Conservation (phyloP, 164 flowering plant genomes). For the Tetrastigma voinierianum region DNA sequence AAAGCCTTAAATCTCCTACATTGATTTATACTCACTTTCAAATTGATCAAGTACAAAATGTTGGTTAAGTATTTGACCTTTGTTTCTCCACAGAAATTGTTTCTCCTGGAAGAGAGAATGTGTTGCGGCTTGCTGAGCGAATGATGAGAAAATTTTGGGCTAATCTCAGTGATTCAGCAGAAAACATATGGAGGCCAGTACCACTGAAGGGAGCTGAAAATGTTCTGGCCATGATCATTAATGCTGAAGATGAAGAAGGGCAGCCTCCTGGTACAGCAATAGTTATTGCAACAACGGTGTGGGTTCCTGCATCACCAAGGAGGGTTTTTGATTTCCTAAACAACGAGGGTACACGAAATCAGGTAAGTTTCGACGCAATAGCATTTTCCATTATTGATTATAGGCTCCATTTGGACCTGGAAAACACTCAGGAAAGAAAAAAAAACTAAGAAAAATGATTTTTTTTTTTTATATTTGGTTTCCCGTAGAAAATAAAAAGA, state of each 20-base stretch:
- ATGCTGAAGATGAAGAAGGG: slow-evolving; percentile 9
- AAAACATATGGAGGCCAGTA: slow-evolving; percentile 27
- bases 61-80: neutral
- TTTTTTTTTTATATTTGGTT: too few species aligned
- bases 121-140: slow-evolving; percentile 40
- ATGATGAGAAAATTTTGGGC: slow-evolving; percentile 34
- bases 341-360: slow-evolving; percentile 16
- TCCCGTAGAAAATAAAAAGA: too few species aligned
- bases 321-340: slow-evolving; percentile 36
- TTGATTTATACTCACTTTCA: too few species aligned
- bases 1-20: too few species aligned
- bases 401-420: too few species aligned
- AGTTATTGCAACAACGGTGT: slow-evolving; percentile 29
- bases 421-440: too few species aligned
- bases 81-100: slow-evolving; percentile 5
- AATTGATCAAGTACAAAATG: too few species aligned
- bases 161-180: slow-evolving; percentile 17
- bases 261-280: slow-evolving; percentile 16
- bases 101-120: slow-evolving; percentile 22
- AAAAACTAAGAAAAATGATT: too few species aligned
- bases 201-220: slow-evolving; percentile 25
- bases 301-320: slow-evolving; percentile 20
- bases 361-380: slow-evolving; percentile 24
- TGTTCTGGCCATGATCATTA: slow-evolving; percentile 18
- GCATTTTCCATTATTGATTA: too few species aligned